Conservation (phyloP, 139 green algal species). For the Chlamydomonas applanata region DNA sequence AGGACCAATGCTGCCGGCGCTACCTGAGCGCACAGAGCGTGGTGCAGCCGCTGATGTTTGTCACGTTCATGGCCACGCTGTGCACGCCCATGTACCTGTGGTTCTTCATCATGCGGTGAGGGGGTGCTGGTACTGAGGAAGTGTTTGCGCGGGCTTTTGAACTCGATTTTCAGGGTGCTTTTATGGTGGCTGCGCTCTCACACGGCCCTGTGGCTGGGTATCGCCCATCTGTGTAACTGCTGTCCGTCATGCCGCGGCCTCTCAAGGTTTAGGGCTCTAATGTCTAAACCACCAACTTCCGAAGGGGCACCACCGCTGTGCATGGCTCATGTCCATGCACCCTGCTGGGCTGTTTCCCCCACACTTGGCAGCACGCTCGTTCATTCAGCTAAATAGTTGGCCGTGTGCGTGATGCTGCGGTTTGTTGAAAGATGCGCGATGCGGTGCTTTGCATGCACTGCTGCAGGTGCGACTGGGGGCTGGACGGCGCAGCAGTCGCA, state of each 20-base stretch:
- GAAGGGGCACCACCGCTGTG: not conserved
- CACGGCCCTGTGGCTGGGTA: not conserved
- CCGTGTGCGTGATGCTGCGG: no score
- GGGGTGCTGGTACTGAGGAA: not conserved
- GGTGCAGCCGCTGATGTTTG: constrained; percentile 55
- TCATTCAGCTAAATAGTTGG: no score
- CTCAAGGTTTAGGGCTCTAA: no score
- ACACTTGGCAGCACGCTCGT: no score
- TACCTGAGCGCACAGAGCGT: constrained; percentile 42
- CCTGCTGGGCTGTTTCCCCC: not conserved
- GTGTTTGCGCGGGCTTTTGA: not conserved
- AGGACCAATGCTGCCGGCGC: constrained; percentile 29
- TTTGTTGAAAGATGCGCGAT: no score
- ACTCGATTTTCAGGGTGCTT: not conserved
- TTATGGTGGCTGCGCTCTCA: not conserved
- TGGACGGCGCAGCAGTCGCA: constrained; percentile 49
- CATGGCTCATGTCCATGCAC: not conserved
- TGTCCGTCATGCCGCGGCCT: no score
- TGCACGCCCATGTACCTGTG: constrained; percentile 57
- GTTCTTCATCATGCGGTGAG: constrained; percentile 54
- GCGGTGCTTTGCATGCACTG: not conserved
- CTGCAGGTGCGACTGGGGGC: constrained; percentile 44
- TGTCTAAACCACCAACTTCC: no score
- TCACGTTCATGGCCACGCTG: constrained; percentile 54
- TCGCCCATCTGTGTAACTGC: not conserved